Base-by-base conservation (phyloP, 352 stramenopile genomes). In the Phytophthora syringae region DNA sequence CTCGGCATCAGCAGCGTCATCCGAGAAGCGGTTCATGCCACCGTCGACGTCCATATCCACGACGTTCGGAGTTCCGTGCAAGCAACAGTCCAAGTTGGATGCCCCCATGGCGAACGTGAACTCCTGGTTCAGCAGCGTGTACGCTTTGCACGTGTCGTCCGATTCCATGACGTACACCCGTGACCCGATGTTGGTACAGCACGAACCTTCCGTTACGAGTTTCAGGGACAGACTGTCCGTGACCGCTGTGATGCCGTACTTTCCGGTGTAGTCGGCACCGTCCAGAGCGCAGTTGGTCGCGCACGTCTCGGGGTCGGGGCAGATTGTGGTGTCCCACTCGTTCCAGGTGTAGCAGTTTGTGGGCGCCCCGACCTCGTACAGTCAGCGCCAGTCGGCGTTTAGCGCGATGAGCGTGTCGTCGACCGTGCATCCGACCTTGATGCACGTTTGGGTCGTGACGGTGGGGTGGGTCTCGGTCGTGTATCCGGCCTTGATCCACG, bases 41-140 rank as follows among this genome's bases (percentile, higher is more conserved):
- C 80, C 78, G 37, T 89, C 80, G 6, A 43, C 22, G n/a, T 86
- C 74, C 79, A 88, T 90, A 40, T 86, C 63, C 25, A 86, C 69
- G 48, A 90, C 88, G 70, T 90, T 87, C 6, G 88, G 58, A 7
- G 81, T 79, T 10, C 81, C 75, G 52, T 90, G 88, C 7, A 77
- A 43, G 9, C 81, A 77, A 15, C 81, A 90, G 7, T 65, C 58
- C 3, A 88, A 54, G 11, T 51, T 30, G 3, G 74, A 86, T 2
- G 80, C 72, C 40, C 88, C 81, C n/a, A 90, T 76, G 43, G 86
- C 77, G n/a, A 90, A 84, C 0, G 79, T 61, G 42, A 88, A 86
- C 62, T 90, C 79, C 53, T 87, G 64, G 70, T 90, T 88, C 22
- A 87, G 68, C 40, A 88, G 69, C 64, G 80, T 71, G 57, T 68